These are phyloP conservation scores for Lunularia cruciata DNA, from an alignment of 225 moss, liverwort and hornwort genomes.

Conservation along the genomic window DNA sequence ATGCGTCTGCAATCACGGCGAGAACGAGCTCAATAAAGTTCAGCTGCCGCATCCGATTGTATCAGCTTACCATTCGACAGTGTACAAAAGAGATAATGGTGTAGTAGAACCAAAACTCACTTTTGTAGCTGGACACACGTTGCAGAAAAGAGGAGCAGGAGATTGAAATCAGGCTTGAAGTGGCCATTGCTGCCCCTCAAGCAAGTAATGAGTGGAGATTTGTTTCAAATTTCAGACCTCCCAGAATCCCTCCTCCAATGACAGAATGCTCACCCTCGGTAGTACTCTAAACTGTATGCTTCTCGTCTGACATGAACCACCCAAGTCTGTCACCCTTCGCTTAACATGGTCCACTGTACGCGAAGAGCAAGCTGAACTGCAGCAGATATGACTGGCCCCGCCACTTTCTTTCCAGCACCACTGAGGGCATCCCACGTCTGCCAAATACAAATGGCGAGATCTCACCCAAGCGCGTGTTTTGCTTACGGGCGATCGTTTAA, in stretches of 20 bases:
- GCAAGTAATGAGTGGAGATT: too few species aligned
- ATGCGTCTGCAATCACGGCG: constrained; percentile 3
- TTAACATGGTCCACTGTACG: neutral
- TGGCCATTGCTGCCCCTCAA: constrained; percentile 3
- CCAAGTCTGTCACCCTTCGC: too few species aligned
- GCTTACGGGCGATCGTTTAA: neutral
- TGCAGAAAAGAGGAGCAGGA: neutral
- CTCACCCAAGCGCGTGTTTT: neutral
- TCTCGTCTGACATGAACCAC: neutral
- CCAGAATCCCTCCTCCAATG: too few species aligned
- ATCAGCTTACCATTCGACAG: neutral
- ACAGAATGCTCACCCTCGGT: too few species aligned
- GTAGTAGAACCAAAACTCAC: constrained; percentile 11
- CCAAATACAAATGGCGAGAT: neutral
- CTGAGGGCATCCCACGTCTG: neutral
- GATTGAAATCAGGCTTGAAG: constrained; percentile 1
- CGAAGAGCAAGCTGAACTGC: neutral
- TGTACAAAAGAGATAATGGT: neutral
- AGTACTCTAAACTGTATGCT: too few species aligned
- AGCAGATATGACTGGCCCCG: constrained; percentile 8
- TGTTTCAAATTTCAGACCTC: too few species aligned
- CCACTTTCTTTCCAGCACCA: neutral
- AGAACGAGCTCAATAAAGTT: neutral
- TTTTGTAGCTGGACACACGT: neutral
- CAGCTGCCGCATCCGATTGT: neutral